Conservation (phyloP, 257 asterid species). For the Paulownia fortunei region DNA sequence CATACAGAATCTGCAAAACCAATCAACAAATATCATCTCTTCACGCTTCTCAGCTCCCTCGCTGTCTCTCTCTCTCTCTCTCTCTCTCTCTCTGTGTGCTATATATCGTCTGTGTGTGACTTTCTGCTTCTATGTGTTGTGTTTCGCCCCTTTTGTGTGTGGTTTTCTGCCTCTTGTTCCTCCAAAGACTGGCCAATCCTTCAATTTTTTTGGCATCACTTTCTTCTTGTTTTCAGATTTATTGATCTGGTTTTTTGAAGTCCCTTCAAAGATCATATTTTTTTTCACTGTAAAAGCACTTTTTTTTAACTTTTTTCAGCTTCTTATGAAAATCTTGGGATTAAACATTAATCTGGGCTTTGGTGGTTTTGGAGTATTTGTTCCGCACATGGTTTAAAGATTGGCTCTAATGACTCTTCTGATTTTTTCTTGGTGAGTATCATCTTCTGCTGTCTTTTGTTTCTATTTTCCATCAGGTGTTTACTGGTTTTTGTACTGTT, state of each 20-base stretch:
- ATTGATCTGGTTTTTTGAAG: conserved; percentile 24
- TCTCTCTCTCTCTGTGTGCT: conserved; percentile 2
- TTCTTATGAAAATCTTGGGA: neutral
- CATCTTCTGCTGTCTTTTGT: neutral
- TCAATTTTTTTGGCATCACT: neutral
- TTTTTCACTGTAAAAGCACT: neutral
- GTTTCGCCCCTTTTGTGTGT: conserved; percentile 3
- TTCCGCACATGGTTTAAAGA: conserved; percentile 21
- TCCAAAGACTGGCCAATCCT: neutral
- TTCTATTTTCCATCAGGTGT: neutral
- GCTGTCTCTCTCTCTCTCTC: neutral
- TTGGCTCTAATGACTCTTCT: neutral
- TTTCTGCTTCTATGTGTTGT: neutral
- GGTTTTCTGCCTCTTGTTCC: neutral
- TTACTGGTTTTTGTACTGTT: neutral
- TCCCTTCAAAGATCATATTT: conserved; percentile 21
- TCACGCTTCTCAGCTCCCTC: neutral
- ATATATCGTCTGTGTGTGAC: neutral
- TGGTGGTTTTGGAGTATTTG: conserved; percentile 23
- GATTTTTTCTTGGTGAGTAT: conserved; percentile 35
- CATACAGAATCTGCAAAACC: conserved; percentile 39
- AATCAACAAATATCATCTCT: conserved; percentile 40
- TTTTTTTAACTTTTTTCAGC: neutral
- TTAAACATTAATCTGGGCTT: conserved; percentile 11
- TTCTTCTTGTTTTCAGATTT: conserved; percentile 8